These are phyloP conservation scores for Pestalotiopsis sp. DNA, from an alignment of 2,329 filamentous ascomycete genomes.

Conservation along the genomic window DNA sequence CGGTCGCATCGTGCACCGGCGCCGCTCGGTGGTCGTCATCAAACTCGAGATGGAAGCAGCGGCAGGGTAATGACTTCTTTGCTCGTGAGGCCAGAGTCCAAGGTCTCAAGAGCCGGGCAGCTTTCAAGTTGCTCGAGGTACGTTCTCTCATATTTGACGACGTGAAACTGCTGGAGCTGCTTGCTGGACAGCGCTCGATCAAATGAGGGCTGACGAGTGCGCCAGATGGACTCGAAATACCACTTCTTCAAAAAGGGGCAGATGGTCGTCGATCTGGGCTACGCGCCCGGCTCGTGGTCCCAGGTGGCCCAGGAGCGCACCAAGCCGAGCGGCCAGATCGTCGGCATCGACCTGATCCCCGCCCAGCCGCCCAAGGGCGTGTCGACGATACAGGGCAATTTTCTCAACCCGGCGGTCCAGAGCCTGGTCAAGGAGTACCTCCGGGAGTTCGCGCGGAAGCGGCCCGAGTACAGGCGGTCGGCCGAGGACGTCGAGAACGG, in stretches of 20 bases:
- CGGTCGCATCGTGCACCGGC: not conserved
- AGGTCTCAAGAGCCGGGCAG: constrained; percentile 85
- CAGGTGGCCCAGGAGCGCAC: constrained; percentile 82
- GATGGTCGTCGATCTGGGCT: constrained; percentile 90
- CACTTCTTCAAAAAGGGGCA: constrained; percentile 77
- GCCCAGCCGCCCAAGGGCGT: constrained; percentile 88
- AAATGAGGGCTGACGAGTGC: constrained; percentile 9
- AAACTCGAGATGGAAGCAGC: constrained; percentile 75
- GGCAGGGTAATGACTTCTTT: constrained; percentile 75
- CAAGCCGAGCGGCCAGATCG: constrained; percentile 73
- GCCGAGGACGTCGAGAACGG: not conserved
- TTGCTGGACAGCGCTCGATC: not conserved
- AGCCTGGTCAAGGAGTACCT: constrained; percentile 78
- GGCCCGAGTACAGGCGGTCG: constrained; percentile 12
- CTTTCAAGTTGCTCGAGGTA: constrained; percentile 90
- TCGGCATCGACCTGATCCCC: constrained; percentile 94
- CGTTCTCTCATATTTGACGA: constrained; percentile 13
- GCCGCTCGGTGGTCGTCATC: constrained; percentile 55
- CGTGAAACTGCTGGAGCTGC: not conserved
- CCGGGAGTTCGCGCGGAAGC: constrained; percentile 42
- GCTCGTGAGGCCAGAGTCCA: constrained; percentile 76
- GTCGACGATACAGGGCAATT: constrained; percentile 95
- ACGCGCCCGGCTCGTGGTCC: constrained; percentile 75
- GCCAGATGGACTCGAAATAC: constrained; percentile 80
- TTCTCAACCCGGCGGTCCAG: constrained; percentile 76